Evolutionary conservation across 306 rosid species (phyloP).

Genomic region (Prunus mume): DNA sequence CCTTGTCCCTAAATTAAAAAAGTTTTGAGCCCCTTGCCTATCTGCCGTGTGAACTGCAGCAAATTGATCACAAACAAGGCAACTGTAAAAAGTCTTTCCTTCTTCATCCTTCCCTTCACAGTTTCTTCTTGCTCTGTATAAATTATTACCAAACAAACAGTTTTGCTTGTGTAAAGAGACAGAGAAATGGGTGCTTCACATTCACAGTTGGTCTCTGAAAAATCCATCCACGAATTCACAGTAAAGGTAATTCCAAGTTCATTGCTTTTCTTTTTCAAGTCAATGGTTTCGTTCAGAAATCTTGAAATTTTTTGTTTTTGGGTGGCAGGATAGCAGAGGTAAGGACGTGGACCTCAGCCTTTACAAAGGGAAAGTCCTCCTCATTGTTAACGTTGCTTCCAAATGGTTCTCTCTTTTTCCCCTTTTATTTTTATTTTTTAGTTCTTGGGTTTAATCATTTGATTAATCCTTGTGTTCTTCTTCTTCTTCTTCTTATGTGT

Average conservation of each 20-base stretch:
- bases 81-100: neutral
- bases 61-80: neutral
- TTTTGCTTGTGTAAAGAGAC: neutral
- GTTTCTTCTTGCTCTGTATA: neutral
- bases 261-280: neutral
- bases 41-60: neutral
- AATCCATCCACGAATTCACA: slow-evolving; percentile 72
- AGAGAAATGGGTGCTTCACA: slow-evolving; percentile 71
- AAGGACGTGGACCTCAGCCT: slow-evolving; percentile 62
- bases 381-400: slow-evolving; percentile 90
- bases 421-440: neutral
- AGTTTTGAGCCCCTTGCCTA: neutral
- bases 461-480: neutral
- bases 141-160: neutral
- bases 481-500: neutral
- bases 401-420: slow-evolving; percentile 58
- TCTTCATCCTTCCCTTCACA: neutral
- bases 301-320: neutral
- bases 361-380: slow-evolving; percentile 80
- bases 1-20: neutral
- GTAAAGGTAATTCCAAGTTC: slow-evolving; percentile 53
- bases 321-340: slow-evolving; percentile 65
- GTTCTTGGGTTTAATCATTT: neutral
- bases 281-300: neutral
- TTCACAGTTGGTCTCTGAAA: slow-evolving; percentile 54